Base-by-base conservation (phyloP, 805 yeast genomes). In the Pichia kluyveri region DNA sequence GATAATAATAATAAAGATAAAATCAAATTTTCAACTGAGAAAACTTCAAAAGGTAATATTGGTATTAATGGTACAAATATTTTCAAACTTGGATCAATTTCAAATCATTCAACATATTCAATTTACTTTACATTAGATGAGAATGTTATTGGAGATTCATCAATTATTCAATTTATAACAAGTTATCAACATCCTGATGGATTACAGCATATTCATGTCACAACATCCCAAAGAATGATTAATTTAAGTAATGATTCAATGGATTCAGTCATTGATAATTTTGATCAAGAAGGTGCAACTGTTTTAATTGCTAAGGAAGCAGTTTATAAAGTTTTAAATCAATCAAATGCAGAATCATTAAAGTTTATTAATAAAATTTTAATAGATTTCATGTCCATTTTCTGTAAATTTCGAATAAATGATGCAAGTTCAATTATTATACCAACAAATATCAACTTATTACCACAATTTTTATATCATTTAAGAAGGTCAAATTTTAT, bases 211-310 rank as follows among this genome's bases (percentile, higher is more conserved):
- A 59, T 82, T 42, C 72, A 80, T 53, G 85, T 82, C 12, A 80
- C 86, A 8, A 81, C 87, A 0, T 61, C 76, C 5, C 69, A 75
- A 7, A 66, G 70, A 31, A 72, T 72, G 4, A 61, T 77, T 4
- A 54, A 71, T 27, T 69, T 70, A 12, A 68, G 69, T 28, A 47
- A 52, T 5, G 58, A 63, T n/a, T 69, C 66, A 43, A 37, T 48
- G 43, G 49, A 43, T n/a, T 36, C 46, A 15, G 56, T 80, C 41
- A 70, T 75, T 38, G 60, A 61, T 10, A 73, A 73, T 15, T 81
- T 82, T 59, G 88, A 82, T 59, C 86, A 82, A 60, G 86, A 82
- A 57, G 82, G 83, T 12, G 83, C 86, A 0, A 73, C 82, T 4
- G 83, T 82, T 0, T 61, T 81, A 40, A 63, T 79, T 53, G 79